These are phyloP conservation scores for Wallacemonas collosoma DNA, from an alignment of 208 protist genomes.

Conservation along the genomic window DNA sequence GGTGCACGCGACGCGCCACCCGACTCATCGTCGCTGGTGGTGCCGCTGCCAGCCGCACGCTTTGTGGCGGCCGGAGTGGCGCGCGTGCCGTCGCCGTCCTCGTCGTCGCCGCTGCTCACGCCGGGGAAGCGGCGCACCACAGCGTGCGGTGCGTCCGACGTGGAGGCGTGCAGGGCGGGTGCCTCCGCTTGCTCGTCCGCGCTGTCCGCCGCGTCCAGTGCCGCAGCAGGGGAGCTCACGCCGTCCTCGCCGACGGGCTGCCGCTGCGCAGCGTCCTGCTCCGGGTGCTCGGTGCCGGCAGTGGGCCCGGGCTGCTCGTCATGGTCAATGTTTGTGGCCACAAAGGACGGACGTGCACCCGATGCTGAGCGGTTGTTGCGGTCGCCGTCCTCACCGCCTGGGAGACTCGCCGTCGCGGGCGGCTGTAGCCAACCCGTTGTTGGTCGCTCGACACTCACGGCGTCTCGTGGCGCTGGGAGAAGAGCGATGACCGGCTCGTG, in stretches of 20 bases:
- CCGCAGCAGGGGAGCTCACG: too few species aligned
- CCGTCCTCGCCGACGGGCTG: neutral
- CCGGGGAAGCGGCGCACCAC: neutral
- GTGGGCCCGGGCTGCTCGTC: neutral
- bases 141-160: neutral
- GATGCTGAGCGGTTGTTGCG: too few species aligned
- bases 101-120: slow-evolving; percentile 3
- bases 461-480: too few species aligned
- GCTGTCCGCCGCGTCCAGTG: neutral
- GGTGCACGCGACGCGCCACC: neutral
- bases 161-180: neutral
- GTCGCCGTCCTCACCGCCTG: neutral
- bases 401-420: too few species aligned
- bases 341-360: neutral
- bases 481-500: too few species aligned
- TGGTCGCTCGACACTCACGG: too few species aligned
- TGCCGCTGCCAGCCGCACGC: neutral
- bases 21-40: neutral
- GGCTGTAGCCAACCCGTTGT: too few species aligned
- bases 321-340: neutral
- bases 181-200: neutral
- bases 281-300: neutral
- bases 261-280: neutral
- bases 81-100: neutral
- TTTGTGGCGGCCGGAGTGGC: too few species aligned